Evolutionary conservation across 2,329 filamentous ascomycete genomes (phyloP).

Genomic region (Fusarium veterinarium): DNA sequence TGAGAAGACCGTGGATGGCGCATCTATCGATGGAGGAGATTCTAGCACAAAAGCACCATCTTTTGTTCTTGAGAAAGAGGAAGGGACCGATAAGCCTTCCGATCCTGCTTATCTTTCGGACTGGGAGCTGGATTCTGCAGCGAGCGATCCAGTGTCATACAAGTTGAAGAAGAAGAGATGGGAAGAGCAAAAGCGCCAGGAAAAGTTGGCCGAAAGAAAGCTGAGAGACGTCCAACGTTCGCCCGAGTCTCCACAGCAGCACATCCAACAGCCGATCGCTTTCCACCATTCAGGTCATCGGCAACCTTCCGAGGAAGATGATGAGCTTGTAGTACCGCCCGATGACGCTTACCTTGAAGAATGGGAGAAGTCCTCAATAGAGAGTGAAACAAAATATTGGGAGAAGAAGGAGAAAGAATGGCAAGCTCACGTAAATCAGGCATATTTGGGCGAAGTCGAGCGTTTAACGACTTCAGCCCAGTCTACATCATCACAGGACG

Average conservation of each 20-base stretch:
- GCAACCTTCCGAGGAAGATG: too few relatives aligned
- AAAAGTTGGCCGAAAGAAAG: neutral
- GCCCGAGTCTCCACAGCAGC: neutral
- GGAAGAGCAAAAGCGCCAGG: neutral
- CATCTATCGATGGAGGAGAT: neutral
- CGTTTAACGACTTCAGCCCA: neutral
- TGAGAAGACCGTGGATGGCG: neutral
- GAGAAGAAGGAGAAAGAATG: neutral
- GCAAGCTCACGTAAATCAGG: neutral
- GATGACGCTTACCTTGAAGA: neutral
- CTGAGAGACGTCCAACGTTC: neutral
- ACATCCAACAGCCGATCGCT: accelerated
- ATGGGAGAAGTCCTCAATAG: neutral
- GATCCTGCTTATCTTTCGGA: neutral
- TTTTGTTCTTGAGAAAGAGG: neutral
- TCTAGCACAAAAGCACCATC: neutral
- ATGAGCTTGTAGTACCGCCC: neutral
- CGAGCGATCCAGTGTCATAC: neutral
- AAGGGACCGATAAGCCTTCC: too few relatives aligned
- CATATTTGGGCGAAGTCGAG: neutral
- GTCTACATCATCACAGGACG: neutral
- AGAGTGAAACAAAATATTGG: neutral
- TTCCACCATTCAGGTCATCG: neutral
- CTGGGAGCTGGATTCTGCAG: neutral
- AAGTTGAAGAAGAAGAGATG: neutral